Conservation (phyloP, 2,329 filamentous ascomycete genomes). For the Zopfia rhizophila region DNA sequence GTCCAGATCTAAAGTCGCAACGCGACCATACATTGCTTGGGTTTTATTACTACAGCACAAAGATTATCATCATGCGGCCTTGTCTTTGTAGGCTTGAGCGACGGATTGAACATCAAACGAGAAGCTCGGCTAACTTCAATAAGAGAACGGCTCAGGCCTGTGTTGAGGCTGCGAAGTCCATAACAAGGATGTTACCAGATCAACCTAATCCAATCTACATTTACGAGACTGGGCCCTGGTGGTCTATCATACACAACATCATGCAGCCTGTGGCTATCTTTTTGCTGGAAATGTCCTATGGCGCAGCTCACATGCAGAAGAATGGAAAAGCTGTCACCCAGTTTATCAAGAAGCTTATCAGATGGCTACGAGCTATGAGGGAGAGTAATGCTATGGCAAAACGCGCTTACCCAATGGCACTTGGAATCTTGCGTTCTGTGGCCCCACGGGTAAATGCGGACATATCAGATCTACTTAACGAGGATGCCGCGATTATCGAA, state of each 20-base stretch:
- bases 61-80: slow-evolving; percentile 52
- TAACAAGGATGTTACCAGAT: slow-evolving; percentile 47
- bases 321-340: slow-evolving; percentile 33
- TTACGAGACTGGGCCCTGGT: slow-evolving; percentile 48
- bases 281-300: slow-evolving; percentile 49
- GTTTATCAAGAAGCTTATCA: slow-evolving; percentile 42
- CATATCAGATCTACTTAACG: slow-evolving; percentile 25
- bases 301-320: slow-evolving; percentile 32
- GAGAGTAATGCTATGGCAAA: slow-evolving; percentile 39
- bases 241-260: slow-evolving; percentile 52
- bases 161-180: slow-evolving; percentile 44
- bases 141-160: slow-evolving; percentile 42
- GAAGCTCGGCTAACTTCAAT: slow-evolving; percentile 44
- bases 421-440: slow-evolving; percentile 7
- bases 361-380: slow-evolving; percentile 47
- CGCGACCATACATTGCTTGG: slow-evolving; percentile 29
- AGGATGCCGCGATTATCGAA: too few species aligned
- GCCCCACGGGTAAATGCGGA: slow-evolving; percentile 13
- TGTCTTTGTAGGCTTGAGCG: slow-evolving; percentile 50
- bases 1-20: background rate
- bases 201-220: slow-evolving; percentile 22
- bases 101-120: slow-evolving; percentile 41
- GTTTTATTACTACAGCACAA: slow-evolving; percentile 36
- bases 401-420: slow-evolving; percentile 35
- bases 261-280: slow-evolving; percentile 52